Base-by-base conservation (phyloP, 768 basidiomycete species). In the Flagelloscypha sp. region DNA sequence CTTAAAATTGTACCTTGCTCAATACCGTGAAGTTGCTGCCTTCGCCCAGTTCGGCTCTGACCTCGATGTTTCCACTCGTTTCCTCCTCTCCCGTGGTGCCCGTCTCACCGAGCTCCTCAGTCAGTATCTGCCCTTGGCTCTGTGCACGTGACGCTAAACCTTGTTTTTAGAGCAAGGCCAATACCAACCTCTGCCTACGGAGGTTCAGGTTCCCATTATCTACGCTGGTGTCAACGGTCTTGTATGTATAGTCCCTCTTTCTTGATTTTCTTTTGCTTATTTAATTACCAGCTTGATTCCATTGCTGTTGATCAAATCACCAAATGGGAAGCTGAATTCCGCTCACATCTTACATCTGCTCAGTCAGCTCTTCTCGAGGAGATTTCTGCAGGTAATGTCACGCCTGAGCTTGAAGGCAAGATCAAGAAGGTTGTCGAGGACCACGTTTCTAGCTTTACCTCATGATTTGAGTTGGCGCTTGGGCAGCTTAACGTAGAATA, bases 1-100 rank as follows among this genome's bases (percentile, higher is more conserved):
- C 36, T 80, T 98, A 51, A 97, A 98, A 72, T 79, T 99, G 30
- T 99, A 99, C 79, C 88, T 99, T 48, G 95, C 95, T 20, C 95
- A 99, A 63, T 99, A 98, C 74, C 93, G 95, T 84, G 95, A 99
- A 76, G 95, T 99, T 49, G 95, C 95, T 48, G 92, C 92, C 48
- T 95, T 94, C 57, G 92, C 94, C 40, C 95, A 98, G 61, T 99
- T 99, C 72, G 95, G 95, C 78, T 99, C 95, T 54, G 95, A 99
- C 66, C 86, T 98, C 56, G 95, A 98, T 70, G 93, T 94, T 37
- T 97, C 94, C 11, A 99, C 94, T 47, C 90, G 94, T 52, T 98
- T 95, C 88, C 76, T 98, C 53, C 80, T 99, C 48, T 84, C 75
- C 50, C 89, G 95, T 77, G 95, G 95, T 74, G 84, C 93, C 52